These are phyloP conservation scores for Avena eriantha DNA, from an alignment of 176 grass and related monocot genomes.

Conservation along the genomic window DNA sequence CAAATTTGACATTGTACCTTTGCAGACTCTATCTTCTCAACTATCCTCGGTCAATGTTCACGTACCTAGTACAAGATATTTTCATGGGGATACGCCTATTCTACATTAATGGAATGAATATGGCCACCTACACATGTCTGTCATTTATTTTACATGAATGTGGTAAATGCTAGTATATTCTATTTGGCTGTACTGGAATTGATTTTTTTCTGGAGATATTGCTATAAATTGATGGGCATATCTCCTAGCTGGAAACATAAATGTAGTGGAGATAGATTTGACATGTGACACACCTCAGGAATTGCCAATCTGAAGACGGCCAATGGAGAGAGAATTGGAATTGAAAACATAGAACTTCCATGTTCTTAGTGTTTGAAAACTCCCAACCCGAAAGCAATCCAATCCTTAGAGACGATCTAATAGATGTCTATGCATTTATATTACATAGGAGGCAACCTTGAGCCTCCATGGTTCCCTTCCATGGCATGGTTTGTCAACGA, in stretches of 20 bases:
- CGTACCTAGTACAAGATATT: neutral
- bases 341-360: neutral
- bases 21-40: neutral
- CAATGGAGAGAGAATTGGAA: neutral
- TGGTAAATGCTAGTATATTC: neutral
- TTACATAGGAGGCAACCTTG: neutral
- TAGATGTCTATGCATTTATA: neutral
- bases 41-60: neutral
- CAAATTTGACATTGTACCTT: neutral
- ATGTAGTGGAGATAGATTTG: neutral
- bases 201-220: neutral
- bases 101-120: neutral
- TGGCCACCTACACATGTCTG: neutral
- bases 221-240: neutral
- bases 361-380: neutral
- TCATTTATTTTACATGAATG: neutral
- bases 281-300: neutral
- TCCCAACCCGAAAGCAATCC: neutral
- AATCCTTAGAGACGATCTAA: neutral
- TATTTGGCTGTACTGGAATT: neutral
- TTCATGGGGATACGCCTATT: neutral
- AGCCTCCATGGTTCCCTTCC: neutral
- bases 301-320: neutral
- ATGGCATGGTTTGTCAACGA: neutral
- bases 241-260: neutral